A percentile compares a stretch with the other conserved stretches of the same genome.
Evolutionary conservation across 2,329 filamentous ascomycete species (phyloP).

Genomic region (Penicillium sp.): DNA sequence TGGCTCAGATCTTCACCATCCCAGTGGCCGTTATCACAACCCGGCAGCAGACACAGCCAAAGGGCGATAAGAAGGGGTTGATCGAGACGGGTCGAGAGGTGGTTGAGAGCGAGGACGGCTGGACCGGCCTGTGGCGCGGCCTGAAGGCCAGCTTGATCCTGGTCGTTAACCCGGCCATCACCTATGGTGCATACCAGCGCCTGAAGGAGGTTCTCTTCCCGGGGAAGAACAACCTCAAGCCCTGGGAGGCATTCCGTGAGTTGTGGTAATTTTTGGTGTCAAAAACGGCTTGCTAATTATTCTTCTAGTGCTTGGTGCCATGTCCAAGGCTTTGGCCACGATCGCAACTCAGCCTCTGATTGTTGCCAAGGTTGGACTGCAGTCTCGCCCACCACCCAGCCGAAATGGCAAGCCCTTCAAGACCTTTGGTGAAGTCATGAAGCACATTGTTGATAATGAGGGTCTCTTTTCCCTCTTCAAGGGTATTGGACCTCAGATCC

Average conservation of each 20-base stretch:
- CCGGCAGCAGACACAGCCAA: slow-evolving; percentile 88
- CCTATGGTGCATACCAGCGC: slow-evolving; percentile 93
- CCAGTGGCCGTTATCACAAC: slow-evolving; percentile 95
- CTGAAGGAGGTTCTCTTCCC: slow-evolving; percentile 76
- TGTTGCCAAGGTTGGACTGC: slow-evolving; percentile 93
- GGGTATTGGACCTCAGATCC: slow-evolving; percentile 88
- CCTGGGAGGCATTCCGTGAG: slow-evolving; percentile 89
- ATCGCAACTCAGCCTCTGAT: slow-evolving; percentile 92
- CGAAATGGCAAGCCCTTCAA: slow-evolving; percentile 89
- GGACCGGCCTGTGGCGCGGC: slow-evolving; percentile 34
- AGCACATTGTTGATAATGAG: slow-evolving; percentile 86
- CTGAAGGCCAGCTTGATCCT: slow-evolving; percentile 21
- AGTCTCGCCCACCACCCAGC: slow-evolving; percentile 83
- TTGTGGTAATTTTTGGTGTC: slow-evolving; percentile 22
- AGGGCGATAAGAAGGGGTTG: slow-evolving; percentile 79
- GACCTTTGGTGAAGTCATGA: slow-evolving; percentile 90
- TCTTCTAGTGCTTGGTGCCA: slow-evolving; percentile 73
- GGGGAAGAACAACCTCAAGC: slow-evolving; percentile 69
- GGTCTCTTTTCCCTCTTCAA: slow-evolving; percentile 86
- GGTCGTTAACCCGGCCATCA: slow-evolving; percentile 57
- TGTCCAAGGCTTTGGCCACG: slow-evolving; percentile 90
- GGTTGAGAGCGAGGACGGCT: slow-evolving; percentile 83
- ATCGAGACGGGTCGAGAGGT: slow-evolving; percentile 87
- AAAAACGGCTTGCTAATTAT: slow-evolving; percentile 12
- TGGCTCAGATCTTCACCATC: slow-evolving; percentile 95